Evolutionary conservation across 768 basidiomycete genomes (phyloP).

Genomic region (Strobilomyces dryophilus): DNA sequence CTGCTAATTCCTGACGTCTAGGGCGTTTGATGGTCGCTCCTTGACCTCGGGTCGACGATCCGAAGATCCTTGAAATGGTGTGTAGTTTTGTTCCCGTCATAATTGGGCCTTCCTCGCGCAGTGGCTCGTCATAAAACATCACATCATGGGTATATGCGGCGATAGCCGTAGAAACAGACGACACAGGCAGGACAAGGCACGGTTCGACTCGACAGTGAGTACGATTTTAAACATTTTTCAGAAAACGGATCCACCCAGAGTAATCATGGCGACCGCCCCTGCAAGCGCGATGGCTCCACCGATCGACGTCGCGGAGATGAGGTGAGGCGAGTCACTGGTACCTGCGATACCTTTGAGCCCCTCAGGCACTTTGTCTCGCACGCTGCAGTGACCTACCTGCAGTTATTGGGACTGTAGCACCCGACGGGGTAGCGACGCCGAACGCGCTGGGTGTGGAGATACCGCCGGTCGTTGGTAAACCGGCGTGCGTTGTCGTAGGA

Average conservation of each 20-base stretch:
- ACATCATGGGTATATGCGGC: too few species aligned
- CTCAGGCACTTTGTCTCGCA: not conserved
- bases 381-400: conserved; percentile 2
- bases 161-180: too few species aligned
- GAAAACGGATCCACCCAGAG: not conserved
- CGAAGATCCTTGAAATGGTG: too few species aligned
- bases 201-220: too few species aligned
- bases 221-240: not conserved
- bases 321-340: conserved; percentile 6
- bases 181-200: too few species aligned
- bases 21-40: too few species aligned
- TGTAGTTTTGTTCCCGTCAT: too few species aligned
- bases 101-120: too few species aligned
- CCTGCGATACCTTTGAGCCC: not conserved
- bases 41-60: too few species aligned
- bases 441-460: not conserved
- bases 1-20: too few species aligned
- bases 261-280: conserved; percentile 1
- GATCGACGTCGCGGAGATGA: not conserved
- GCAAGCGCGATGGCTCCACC: conserved; percentile 5
- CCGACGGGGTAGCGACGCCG: not conserved
- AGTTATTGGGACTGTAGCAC: not conserved
- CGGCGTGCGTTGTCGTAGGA: not conserved
- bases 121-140: too few species aligned
- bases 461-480: not conserved